A percentile compares a stretch with the other conserved stretches of the same genome.
These are phyloP conservation scores for Garcia nutans DNA, from an alignment of 345 rosid genomes.

Conservation along the genomic window DNA sequence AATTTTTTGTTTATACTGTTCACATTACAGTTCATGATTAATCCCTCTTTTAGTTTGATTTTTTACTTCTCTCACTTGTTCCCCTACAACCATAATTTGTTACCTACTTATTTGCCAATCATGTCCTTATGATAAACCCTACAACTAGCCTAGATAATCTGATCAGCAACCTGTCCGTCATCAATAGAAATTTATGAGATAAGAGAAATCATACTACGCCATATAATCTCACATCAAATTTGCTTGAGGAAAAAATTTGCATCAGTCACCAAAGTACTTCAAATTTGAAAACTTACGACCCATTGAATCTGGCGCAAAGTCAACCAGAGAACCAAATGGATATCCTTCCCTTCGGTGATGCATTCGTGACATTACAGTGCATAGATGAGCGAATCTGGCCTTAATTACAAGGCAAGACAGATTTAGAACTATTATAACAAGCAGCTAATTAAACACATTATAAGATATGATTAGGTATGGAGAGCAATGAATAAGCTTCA, in stretches of 20 bases:
- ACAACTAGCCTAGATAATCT: too few species aligned
- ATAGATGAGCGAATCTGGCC: constrained; percentile 97
- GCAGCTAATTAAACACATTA: not conserved
- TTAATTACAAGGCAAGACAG: constrained; percentile 32
- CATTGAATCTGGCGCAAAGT: constrained; percentile 84
- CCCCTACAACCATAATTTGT: too few species aligned
- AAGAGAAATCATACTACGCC: not conserved
- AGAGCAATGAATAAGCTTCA: constrained; percentile 23
- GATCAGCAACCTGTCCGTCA: too few species aligned
- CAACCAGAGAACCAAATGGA: constrained; percentile 94
- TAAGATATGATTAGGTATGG: constrained; percentile 9
- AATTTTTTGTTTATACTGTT: not conserved
- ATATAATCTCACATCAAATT: not conserved
- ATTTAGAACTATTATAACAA: constrained; percentile 1
- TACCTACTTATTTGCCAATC: too few species aligned
- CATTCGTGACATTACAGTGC: constrained; percentile 96
- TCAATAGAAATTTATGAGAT: not conserved
- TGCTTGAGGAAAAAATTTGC: not conserved
- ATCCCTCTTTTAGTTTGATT: too few species aligned
- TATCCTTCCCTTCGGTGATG: constrained; percentile 97
- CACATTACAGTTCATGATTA: too few species aligned
- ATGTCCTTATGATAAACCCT: too few species aligned
- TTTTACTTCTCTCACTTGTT: too few species aligned
- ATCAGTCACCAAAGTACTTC: not conserved
- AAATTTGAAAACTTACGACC: constrained; percentile 67